phyloP scores from a whole-genome alignment of 176 grass and related monocot genomes.

The Aegilops speltoides region DNA sequence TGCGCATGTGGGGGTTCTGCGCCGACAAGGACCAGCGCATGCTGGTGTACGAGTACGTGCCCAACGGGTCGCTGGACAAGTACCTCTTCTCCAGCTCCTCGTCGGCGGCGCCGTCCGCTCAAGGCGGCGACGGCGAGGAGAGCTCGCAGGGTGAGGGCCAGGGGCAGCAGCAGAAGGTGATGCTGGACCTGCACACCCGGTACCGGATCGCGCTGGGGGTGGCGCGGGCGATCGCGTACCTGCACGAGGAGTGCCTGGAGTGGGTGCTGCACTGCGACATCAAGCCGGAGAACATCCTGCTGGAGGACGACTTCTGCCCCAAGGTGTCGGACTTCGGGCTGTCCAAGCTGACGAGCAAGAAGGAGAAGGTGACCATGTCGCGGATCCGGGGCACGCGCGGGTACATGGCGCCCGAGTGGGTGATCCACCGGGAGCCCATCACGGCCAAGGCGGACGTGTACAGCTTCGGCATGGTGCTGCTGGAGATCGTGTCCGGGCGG shows the following conservation, averaged over 20 bases:
- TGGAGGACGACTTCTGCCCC: conserved; percentile 84
- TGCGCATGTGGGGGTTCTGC: conserved; percentile 96
- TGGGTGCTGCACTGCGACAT: conserved; percentile 80
- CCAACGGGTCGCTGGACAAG: conserved; percentile 92
- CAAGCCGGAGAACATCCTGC: conserved; percentile 60
- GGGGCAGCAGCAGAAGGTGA: neutral
- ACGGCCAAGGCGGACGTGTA: conserved; percentile 94
- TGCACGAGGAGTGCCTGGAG: conserved; percentile 95
- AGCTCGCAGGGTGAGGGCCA: neutral
- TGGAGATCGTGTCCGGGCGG: conserved; percentile 79
- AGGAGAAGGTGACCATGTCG: conserved; percentile 92
- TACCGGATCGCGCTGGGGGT: conserved; percentile 89
- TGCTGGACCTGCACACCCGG: conserved; percentile 74
- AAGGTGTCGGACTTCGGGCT: conserved; percentile 89
- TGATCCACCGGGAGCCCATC: conserved; percentile 92
- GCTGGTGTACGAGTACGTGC: conserved; percentile 91
- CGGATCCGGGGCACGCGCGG: conserved; percentile 79
- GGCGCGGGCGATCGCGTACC: conserved; percentile 78
- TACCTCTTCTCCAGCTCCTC: conserved; percentile 50
- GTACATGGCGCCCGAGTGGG: conserved; percentile 95
- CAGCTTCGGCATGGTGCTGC: conserved; percentile 94
- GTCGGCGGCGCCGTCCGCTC: neutral
- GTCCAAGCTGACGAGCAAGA: conserved; percentile 87
- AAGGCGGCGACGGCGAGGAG: neutral
- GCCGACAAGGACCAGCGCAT: conserved; percentile 88